These are phyloP conservation scores for Tephrocybe sp. DNA, from an alignment of 768 basidiomycete genomes.

Conservation along the genomic window DNA sequence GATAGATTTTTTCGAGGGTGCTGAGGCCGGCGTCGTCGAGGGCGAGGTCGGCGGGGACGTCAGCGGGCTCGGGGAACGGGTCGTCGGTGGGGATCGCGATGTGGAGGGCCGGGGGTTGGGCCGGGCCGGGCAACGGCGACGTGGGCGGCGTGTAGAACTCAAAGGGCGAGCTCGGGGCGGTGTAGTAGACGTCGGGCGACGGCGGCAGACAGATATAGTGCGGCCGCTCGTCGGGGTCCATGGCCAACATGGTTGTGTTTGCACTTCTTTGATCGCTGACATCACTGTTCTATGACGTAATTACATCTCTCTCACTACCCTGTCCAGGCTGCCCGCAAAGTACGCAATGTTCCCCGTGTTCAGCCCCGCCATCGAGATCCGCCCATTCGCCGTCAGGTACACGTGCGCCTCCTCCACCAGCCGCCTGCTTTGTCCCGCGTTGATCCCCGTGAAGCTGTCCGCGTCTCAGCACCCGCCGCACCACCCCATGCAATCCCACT, in stretches of 20 bases:
- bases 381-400: conserved; percentile 84
- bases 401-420: conserved; percentile 75
- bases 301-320: conserved; percentile 43
- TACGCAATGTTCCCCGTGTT: conserved; percentile 78
- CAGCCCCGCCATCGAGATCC: conserved; percentile 94
- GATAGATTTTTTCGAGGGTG: conserved; percentile 89
- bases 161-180: conserved; percentile 46
- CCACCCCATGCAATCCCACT: not conserved
- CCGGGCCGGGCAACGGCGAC: conserved; percentile 32
- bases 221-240: conserved; percentile 14
- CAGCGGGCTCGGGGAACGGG: conserved; percentile 34
- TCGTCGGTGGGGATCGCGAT: conserved; percentile 31
- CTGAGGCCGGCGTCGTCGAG: conserved; percentile 80
- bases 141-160: conserved; percentile 37
- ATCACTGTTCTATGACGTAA: conserved; percentile 32
- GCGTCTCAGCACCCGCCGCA: not conserved
- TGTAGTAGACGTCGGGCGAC: conserved; percentile 39
- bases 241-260: conserved; percentile 19
- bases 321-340: conserved; percentile 72
- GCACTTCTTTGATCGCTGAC: conserved; percentile 26
- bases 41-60: conserved; percentile 39
- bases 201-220: too few relatives aligned
- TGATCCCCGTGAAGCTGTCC: conserved; percentile 82
- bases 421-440: conserved; percentile 58
- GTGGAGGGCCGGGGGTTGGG: conserved; percentile 21